These are phyloP conservation scores for Diddensiella transvaalensis DNA, from an alignment of 805 yeast genomes.

Conservation along the genomic window DNA sequence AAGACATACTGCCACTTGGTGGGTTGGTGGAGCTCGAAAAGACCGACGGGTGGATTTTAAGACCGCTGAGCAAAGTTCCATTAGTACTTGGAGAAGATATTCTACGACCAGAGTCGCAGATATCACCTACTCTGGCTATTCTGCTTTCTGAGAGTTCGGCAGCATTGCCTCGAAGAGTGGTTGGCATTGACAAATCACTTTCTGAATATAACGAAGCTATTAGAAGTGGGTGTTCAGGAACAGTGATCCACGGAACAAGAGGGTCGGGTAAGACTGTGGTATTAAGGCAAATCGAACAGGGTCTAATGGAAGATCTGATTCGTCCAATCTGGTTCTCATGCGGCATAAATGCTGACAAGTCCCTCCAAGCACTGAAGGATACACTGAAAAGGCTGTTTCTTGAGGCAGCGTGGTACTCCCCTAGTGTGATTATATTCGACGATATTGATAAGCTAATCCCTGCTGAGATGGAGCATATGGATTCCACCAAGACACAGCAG, in stretches of 20 bases:
- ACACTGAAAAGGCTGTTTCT: constrained; percentile 44
- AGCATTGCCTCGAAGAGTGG: constrained; percentile 33
- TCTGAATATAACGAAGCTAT: constrained; percentile 40
- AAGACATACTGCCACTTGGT: constrained; percentile 50
- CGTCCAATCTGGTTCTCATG: constrained; percentile 51
- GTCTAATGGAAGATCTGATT: constrained; percentile 40
- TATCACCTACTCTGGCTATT: constrained; percentile 12
- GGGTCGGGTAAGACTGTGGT: constrained; percentile 80
- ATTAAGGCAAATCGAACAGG: constrained; percentile 40
- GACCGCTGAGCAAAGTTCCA: constrained; percentile 10
- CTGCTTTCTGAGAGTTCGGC: neutral
- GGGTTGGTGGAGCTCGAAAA: constrained; percentile 53
- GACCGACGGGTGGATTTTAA: constrained; percentile 41
- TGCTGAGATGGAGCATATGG: constrained; percentile 59
- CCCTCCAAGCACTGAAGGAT: constrained; percentile 43
- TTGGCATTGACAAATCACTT: constrained; percentile 55
- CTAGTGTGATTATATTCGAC: constrained; percentile 71
- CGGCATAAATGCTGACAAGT: constrained; percentile 55
- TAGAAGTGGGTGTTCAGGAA: constrained; percentile 48
- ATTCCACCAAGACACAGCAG: constrained; percentile 59
- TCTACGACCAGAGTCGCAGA: constrained; percentile 40
- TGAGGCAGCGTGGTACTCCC: constrained; percentile 70
- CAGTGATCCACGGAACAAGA: constrained; percentile 64
- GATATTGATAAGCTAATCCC: constrained; percentile 71
- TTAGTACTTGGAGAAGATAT: constrained; percentile 25